phyloP scores from a whole-genome alignment of 2,329 filamentous ascomycete species.

The Trichoderma gracile region DNA sequence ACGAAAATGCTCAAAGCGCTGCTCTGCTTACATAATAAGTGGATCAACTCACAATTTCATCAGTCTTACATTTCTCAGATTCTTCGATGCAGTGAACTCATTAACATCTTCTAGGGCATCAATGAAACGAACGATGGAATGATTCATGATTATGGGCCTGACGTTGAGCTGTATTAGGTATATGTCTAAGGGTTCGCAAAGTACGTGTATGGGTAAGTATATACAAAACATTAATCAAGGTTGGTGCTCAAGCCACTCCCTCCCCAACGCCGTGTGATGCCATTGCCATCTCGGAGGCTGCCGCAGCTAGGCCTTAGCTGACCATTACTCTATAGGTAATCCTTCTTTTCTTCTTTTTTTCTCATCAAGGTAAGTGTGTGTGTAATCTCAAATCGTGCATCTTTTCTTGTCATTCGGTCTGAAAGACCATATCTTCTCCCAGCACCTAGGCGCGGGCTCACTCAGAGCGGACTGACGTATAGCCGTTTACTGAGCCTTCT shows the following conservation, averaged over 20 bases:
- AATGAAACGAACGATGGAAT: neutral
- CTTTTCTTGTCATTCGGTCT: neutral
- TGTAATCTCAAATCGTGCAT: slow-evolving; percentile 8
- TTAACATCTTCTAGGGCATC: neutral
- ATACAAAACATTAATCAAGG: slow-evolving; percentile 25
- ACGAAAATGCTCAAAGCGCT: neutral
- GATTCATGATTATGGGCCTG: slow-evolving; percentile 29
- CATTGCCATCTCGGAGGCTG: slow-evolving; percentile 23
- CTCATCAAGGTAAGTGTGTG: neutral
- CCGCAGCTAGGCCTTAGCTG: slow-evolving; percentile 22
- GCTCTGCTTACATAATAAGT: slow-evolving; percentile 9
- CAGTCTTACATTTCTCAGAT: neutral
- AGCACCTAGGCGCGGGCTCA: neutral
- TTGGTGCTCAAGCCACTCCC: slow-evolving; percentile 23
- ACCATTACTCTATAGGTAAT: slow-evolving; percentile 27
- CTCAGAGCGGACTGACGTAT: neutral
- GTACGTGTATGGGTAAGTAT: slow-evolving; percentile 13
- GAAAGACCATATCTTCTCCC: neutral
- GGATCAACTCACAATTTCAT: neutral
- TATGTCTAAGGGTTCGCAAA: slow-evolving; percentile 35
- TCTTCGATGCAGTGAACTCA: neutral
- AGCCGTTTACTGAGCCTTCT: slow-evolving; percentile 62
- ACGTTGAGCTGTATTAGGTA: slow-evolving; percentile 39
- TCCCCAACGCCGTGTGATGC: slow-evolving; percentile 26
- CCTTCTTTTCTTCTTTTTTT: slow-evolving; percentile 1